Base-by-base conservation (phyloP, 495 filamentous ascomycete genomes). In the Letharia lupina region DNA sequence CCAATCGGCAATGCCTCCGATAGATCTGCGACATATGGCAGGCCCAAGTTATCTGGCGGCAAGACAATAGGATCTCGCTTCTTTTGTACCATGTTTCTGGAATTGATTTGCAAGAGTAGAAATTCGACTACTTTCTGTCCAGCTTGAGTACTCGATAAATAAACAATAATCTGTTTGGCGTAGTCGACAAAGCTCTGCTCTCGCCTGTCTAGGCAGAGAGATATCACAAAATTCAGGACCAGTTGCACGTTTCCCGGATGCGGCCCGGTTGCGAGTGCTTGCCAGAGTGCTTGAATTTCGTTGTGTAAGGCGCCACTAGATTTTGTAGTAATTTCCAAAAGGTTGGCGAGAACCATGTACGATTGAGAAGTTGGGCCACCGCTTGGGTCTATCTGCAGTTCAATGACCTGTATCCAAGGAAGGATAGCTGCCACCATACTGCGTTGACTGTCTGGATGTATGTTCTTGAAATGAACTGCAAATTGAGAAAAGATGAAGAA, bases 131-230 rank as follows among this genome's bases (percentile, higher is more conserved):
- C 91, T 71, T 94, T 95, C 44, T 89, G 86, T 15, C 93, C 92
- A 28, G 91, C 93, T 48, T 89, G 90, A 1, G 94, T 96, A 70
- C 90, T 91, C 4, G 94, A 92, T 6, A 98, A 76, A 73, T 97
- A 96, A 0, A 98, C 94, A 33, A 98, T 91, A 44, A 98, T 90
- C 76, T 98, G 94, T 77, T 98, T 98, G 4, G 94, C 91, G 73
- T 91, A 96, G 67, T 96, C 91, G 56, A 98, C 92, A 77, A 96
- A 97, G 68, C 96, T 97, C 68, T 98, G 95, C 70, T 98, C 94
- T 62, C 93, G 86, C 58, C 91, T 86, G 67, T 98, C 95, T 42
- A 98, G 75, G 69, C 94, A 98, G 9, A 97, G 83, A 35, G 83
- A 86, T 74, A 98, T 97, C 74, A 98, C 93, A 72, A 98, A 98